Percentiles rank a stretch among this genome's conserved stretches.
Evolutionary conservation across 2,329 filamentous ascomycete genomes (phyloP).

Genomic region (Pseudocercospora pini-densiflorae): DNA sequence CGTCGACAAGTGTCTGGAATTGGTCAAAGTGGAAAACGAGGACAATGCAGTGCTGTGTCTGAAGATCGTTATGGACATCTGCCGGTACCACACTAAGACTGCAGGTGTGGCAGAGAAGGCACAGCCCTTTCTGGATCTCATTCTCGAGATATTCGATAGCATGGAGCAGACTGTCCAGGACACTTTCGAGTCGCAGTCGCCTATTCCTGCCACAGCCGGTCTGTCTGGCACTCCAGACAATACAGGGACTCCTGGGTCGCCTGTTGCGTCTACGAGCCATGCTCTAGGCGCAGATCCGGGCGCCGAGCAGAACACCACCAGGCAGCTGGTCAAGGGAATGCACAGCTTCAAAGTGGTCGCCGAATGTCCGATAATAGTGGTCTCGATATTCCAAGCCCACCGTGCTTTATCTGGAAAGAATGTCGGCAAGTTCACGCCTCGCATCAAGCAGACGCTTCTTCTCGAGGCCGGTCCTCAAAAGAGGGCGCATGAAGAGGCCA

Average conservation of each 20-base stretch:
- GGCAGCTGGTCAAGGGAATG: slow-evolving; percentile 88
- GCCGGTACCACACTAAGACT: slow-evolving; percentile 83
- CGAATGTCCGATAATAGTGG: slow-evolving; percentile 98
- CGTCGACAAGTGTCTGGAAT: slow-evolving; percentile 84
- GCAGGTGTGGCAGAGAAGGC: slow-evolving; percentile 74
- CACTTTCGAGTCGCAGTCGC: slow-evolving; percentile 75
- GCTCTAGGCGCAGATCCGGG: slow-evolving; percentile 67
- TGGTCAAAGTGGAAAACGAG: slow-evolving; percentile 93
- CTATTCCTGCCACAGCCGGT: slow-evolving; percentile 59
- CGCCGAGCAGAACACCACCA: slow-evolving; percentile 73
- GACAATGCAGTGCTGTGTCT: slow-evolving; percentile 98
- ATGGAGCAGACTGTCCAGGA: slow-evolving; percentile 96
- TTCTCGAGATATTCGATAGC: slow-evolving; percentile 93
- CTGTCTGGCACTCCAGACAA: slow-evolving; percentile 68
- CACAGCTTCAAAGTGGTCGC: slow-evolving; percentile 98
- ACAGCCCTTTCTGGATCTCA: slow-evolving; percentile 86
- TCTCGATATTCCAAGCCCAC: slow-evolving; percentile 96
- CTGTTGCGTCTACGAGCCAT: slow-evolving; percentile 70
- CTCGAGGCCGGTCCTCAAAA: slow-evolving; percentile 92
- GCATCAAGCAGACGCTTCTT: slow-evolving; percentile 88
- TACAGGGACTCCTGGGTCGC: slow-evolving; percentile 76
- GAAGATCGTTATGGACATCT: slow-evolving; percentile 96
- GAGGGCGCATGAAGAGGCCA: slow-evolving; percentile 85
- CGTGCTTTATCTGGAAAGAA: slow-evolving; percentile 78
- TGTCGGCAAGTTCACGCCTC: slow-evolving; percentile 87